Conservation (phyloP, 1,284 basidiomycete species). For the Xerocomus amazonicus region DNA sequence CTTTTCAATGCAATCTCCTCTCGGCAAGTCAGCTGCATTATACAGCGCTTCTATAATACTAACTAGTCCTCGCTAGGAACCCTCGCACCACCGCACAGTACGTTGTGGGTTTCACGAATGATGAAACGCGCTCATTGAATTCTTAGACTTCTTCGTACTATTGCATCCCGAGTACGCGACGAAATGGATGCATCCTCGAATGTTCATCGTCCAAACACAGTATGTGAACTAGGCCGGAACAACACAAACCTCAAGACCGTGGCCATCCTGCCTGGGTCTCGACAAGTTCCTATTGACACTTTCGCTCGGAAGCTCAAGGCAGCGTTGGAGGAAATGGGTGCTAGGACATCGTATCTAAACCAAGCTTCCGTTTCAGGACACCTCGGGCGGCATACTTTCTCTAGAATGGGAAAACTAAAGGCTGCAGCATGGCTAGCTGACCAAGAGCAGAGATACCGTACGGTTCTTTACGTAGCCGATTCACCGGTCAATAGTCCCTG, state of each 20-base stretch:
- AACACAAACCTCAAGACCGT: slow-evolving; percentile 95
- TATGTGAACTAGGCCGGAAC: slow-evolving; percentile 63
- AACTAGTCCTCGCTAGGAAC: slow-evolving; percentile 53
- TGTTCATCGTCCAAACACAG: slow-evolving; percentile 43
- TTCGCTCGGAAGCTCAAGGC: slow-evolving; percentile 87
- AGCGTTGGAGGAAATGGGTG: slow-evolving; percentile 85
- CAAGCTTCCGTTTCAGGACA: slow-evolving; percentile 89
- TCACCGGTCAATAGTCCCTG: slow-evolving; percentile 89
- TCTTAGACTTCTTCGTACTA: slow-evolving; percentile 77
- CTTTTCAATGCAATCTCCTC: slow-evolving; percentile 96
- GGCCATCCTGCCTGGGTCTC: slow-evolving; percentile 77
- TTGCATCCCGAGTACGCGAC: slow-evolving; percentile 86
- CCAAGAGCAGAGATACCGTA: slow-evolving; percentile 88
- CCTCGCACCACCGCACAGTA: slow-evolving; percentile 94
- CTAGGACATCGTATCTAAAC: slow-evolving; percentile 85
- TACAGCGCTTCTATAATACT: not conserved
- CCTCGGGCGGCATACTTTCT: slow-evolving; percentile 90
- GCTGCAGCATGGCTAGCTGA: slow-evolving; percentile 92
- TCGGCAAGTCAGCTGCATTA: slow-evolving; percentile 43
- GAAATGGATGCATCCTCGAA: slow-evolving; percentile 67
- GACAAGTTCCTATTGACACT: slow-evolving; percentile 80
- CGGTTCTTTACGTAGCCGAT: slow-evolving; percentile 91
- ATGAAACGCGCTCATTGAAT: slow-evolving; percentile 3
- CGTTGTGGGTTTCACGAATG: slow-evolving; percentile 25
- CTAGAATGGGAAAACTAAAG: slow-evolving; percentile 92